Conservation (phyloP, 1,284 basidiomycete genomes). For the Trichosporon coremiiforme region DNA sequence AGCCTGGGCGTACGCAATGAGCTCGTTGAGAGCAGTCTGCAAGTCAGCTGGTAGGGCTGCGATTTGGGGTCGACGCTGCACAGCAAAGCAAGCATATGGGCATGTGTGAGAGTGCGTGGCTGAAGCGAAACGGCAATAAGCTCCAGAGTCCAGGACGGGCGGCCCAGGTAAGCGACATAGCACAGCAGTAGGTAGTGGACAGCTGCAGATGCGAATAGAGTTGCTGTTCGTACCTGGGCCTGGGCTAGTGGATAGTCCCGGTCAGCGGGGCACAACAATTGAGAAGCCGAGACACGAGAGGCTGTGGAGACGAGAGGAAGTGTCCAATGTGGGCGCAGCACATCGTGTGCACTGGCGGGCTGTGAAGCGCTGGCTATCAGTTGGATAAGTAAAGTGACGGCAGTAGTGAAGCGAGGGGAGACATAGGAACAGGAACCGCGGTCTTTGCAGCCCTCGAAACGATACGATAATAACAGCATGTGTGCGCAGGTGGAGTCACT, state of each 20-base stretch:
- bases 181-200: background rate
- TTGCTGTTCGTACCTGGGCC: background rate
- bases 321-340: background rate
- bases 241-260: background rate
- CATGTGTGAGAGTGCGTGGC: slow-evolving; percentile 16
- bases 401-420: background rate
- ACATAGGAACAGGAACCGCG: background rate
- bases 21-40: background rate
- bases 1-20: background rate
- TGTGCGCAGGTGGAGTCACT: too few species aligned
- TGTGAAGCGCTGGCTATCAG: background rate
- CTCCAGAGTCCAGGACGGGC: slow-evolving; percentile 1
- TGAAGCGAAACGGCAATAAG: slow-evolving; percentile 11
- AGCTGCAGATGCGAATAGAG: background rate
- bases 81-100: slow-evolving; percentile 8
- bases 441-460: background rate
- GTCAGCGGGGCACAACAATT: slow-evolving; percentile 2
- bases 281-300: background rate
- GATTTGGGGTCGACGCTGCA: background rate
- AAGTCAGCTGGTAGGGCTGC: background rate
- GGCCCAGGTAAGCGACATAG: background rate
- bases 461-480: background rate
- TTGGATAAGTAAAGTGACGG: background rate
- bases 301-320: background rate
- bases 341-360: background rate